Base-by-base conservation (phyloP, 2,329 filamentous ascomycete genomes). In the Alternaria brassicicola region DNA sequence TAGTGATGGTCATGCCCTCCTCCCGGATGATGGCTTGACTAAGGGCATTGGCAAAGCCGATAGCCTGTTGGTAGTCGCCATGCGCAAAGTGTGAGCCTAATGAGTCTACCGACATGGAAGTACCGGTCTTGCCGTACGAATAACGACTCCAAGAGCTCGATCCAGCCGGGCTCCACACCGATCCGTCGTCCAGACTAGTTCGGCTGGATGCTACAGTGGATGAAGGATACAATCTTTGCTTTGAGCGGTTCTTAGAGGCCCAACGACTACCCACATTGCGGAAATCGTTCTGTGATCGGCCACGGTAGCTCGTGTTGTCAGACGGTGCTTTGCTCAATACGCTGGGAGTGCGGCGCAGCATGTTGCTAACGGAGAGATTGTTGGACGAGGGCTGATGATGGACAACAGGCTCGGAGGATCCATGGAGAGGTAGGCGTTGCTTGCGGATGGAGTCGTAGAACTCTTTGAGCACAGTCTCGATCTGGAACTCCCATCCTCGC, bases 101-200 rank as follows among this genome's bases (percentile, higher is more conserved):
- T 1, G 93, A 97, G 74, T 97, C 92, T 70, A 97, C 90, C 4
- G 93, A 97, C 82, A 95, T 91, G 3, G 93, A 94, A 0, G 92
- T 93, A 62, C 96, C 88, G 0, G 93, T 96, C 73, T 96, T 92
- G 30, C 93, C 92, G 59, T 96, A 84, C 0, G 94, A 98, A 72
- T 95, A 91, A 70, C 92, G 94, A 80, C 93, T 97, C 93, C 93
- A 97, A 0, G 91, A 95, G 64, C 93, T 96, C n/a, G 93, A 96
- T 15, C 84, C 85, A 19, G 92, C 92, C 10, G 95, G 95, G 68
- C 92, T 97, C 92, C 92, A 98, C 45, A 97, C 84, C 2, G 92
- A 96, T 61, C 88, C 87, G 69, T 99, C 95, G 59, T 99, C 95
- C 64, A 99, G 87, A 77, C 94, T 98, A 9, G 94, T 98, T 49